Percentiles rank a stretch among this genome's conserved stretches.
phyloP scores from a whole-genome alignment of 345 rosid species.

The Citrus inodora region DNA sequence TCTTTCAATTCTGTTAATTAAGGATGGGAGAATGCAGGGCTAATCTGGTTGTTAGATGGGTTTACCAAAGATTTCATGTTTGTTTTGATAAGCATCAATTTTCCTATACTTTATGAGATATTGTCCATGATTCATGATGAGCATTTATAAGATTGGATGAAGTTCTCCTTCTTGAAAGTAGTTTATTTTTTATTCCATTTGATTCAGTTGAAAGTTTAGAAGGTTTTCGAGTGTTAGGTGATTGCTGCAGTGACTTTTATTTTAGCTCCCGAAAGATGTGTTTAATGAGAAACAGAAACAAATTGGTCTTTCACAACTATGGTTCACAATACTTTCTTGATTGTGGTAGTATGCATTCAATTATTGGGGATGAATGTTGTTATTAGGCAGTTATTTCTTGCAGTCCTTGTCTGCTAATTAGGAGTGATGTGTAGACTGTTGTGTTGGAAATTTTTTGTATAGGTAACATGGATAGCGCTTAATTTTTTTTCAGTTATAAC shows the following conservation, averaged over 20 bases:
- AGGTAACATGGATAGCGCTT: neutral
- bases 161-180: neutral
- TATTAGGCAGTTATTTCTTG: neutral
- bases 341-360: neutral
- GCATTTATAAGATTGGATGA: neutral
- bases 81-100: neutral
- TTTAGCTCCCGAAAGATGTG: constrained; percentile 4
- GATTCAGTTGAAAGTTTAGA: neutral
- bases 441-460: neutral
- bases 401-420: neutral
- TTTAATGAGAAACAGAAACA: neutral
- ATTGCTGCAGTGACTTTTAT: neutral
- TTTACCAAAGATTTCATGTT: neutral
- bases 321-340: neutral
- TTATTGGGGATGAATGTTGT: neutral
- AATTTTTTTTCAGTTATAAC: neutral
- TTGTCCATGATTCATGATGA: neutral
- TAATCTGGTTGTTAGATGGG: neutral
- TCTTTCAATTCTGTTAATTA: neutral
- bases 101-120: neutral
- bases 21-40: neutral
- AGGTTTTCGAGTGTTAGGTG: no score
- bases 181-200: neutral
- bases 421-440: neutral
- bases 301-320: neutral